Base-by-base conservation (phyloP, 305 asterid species). In the Fraxinus albicans region DNA sequence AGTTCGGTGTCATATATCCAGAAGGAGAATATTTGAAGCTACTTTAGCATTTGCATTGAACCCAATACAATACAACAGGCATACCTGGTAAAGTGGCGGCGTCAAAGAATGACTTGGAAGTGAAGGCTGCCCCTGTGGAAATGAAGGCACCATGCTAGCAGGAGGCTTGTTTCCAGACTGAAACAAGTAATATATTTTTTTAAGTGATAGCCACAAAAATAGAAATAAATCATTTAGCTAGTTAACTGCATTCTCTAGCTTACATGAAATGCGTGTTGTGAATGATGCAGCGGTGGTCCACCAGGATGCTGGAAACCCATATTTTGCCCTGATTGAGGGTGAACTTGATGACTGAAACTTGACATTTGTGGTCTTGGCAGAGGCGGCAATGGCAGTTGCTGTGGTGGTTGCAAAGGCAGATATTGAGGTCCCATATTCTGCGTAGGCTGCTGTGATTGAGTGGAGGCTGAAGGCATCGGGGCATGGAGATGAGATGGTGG, bases 221-320 rank as follows among this genome's bases (percentile, higher is more conserved):
- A 42, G 47, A 58, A 76, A 8, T 27, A n/a, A 40, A 38, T 65
- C 73, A 65, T 36, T 79, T 63, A 36, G 19, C 82, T 1, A 17
- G 77, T 19, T 76, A 81, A 76, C 17, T 29, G 42, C 76, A 63
- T 40, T 53, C 78, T 60, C 73, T 76, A 86, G 81, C 97, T 91
- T 91, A 94, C 98, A 89, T 93, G 97, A 88, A 91, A 96, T 82
- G 87, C 77, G 76, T 93, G 93, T 85, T 93, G 98, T 8, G 97
- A 89, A 90, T 88, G 96, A 83, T 91, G 97, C 89, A 90, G 81
- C 89, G 91, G 99, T 23, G 88, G 90, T 77, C 93, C 90, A 78
- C 92, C 88, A 78, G 94, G 86, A 76, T 93, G 98, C 86, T 88
- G 97, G 84, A 87, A 94, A 81, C 98, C 93, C 84, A 88, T 25